Conservation (phyloP, 371 early-diverging fungal genomes). For the Sporodiniella umbellata region DNA sequence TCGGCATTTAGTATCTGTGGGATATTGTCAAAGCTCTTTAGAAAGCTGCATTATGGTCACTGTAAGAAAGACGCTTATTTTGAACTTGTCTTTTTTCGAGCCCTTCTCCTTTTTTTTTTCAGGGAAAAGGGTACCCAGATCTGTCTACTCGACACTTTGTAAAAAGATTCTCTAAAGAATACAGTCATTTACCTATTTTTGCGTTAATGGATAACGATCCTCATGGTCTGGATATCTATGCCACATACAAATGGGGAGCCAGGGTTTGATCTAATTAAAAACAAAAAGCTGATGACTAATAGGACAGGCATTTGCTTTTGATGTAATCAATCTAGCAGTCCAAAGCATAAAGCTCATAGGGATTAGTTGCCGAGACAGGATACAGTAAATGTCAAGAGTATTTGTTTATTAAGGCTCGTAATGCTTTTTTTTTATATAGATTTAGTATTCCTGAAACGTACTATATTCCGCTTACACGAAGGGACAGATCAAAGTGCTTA, state of each 20-base stretch:
- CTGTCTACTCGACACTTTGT: constrained; percentile 40
- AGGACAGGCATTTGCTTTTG: constrained; percentile 40
- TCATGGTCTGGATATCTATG: constrained; percentile 46
- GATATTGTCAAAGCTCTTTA: constrained; percentile 21
- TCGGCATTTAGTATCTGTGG: constrained; percentile 34
- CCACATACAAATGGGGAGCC: constrained; percentile 50
- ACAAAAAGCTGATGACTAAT: too few species aligned
- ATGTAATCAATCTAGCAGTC: constrained; percentile 34
- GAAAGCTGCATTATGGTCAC: constrained; percentile 36
- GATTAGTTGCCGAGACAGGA: constrained; percentile 25
- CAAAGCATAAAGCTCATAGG: constrained; percentile 32
- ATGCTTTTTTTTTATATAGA: constrained; percentile 1
- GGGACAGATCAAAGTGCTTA: constrained; percentile 20
- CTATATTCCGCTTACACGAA: constrained; percentile 18
- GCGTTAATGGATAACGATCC: constrained; percentile 47
- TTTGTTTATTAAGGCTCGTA: background rate
- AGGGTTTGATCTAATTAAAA: too few species aligned
- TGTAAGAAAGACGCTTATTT: constrained; percentile 16
- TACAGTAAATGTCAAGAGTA: constrained; percentile 12
- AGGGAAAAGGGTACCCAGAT: constrained; percentile 49
- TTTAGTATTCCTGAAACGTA: constrained; percentile 18
- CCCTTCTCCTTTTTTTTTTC: background rate
- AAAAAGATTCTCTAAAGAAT: constrained; percentile 23
- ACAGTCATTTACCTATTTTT: constrained; percentile 20
- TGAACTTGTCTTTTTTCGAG: background rate